Conservation (phyloP, 495 filamentous ascomycete genomes). For the Filosporella fistucella region DNA sequence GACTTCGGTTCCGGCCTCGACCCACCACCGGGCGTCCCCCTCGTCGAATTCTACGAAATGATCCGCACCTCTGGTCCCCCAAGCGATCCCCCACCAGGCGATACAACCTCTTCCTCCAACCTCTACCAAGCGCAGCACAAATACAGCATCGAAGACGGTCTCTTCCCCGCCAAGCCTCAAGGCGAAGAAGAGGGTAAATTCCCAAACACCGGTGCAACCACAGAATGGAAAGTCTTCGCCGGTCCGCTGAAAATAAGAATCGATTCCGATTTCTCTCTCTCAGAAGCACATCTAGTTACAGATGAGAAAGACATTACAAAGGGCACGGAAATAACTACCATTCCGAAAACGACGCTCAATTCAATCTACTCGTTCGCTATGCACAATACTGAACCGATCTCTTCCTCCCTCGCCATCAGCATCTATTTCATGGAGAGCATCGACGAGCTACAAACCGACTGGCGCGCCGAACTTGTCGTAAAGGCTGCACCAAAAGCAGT, state of each 20-base stretch:
- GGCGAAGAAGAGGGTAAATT: not conserved
- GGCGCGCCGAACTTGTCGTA: not conserved
- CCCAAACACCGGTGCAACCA: not conserved
- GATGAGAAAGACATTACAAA: not conserved
- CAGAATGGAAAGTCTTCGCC: not conserved
- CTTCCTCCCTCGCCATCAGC: not conserved
- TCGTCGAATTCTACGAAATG: conserved; percentile 3
- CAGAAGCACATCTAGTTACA: not conserved
- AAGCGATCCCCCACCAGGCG: not conserved
- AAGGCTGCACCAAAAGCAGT: conserved; percentile 1
- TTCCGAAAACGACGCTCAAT: too few relatives aligned
- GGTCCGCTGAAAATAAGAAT: not conserved
- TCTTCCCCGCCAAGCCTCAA: not conserved
- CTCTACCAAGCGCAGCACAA: conserved; percentile 1
- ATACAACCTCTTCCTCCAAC: not conserved
- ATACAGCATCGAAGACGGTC: conserved; percentile 1
- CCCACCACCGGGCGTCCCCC: not conserved
- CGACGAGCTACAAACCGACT: not conserved
- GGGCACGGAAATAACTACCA: not conserved
- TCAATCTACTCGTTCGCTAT: not conserved
- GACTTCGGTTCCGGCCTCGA: not conserved
- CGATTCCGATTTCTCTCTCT: conserved; percentile 3
- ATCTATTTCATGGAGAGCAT: not conserved
- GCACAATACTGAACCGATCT: not conserved
- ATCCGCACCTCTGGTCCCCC: not conserved